Conservation (phyloP, 352 stramenopile genomes). For the Pythium coloratum region DNA sequence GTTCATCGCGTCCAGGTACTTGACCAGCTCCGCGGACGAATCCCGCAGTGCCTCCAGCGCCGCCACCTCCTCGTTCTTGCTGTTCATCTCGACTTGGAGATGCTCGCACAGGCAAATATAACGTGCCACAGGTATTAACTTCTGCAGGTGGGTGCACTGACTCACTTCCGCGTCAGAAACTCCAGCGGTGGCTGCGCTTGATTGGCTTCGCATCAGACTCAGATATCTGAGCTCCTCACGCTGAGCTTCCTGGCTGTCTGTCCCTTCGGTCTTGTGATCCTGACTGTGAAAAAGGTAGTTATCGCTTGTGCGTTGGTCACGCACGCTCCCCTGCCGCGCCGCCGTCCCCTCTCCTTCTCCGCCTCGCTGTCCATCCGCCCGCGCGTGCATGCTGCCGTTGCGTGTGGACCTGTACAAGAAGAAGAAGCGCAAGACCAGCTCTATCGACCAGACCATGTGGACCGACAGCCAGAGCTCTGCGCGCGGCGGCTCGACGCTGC, state of each 20-base stretch:
- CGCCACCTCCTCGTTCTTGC: conserved; percentile 77
- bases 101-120: conserved; percentile 10
- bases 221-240: conserved; percentile 9
- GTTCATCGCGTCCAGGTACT: conserved; percentile 75
- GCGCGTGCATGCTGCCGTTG: conserved; percentile 42
- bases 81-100: conserved; percentile 20
- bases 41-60: conserved; percentile 78
- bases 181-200: not conserved
- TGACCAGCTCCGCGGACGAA: conserved; percentile 74
- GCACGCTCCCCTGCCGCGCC: not conserved
- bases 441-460: conserved; percentile 64
- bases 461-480: conserved; percentile 35
- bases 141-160: conserved; percentile 19
- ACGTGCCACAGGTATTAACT: conserved; percentile 19
- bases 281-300: not conserved
- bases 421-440: conserved; percentile 87
- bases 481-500: conserved; percentile 22
- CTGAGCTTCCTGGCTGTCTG: not conserved
- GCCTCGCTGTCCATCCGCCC: not conserved
- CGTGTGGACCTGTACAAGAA: conserved; percentile 36
- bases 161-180: conserved; percentile 16
- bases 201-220: conserved; percentile 23
- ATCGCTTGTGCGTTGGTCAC: conserved; percentile 10
- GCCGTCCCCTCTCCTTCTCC: not conserved
- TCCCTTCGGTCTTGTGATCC: not conserved